Evolutionary conservation across 1,284 basidiomycete species (phyloP).

Genomic region (Omphalotus olearius): DNA sequence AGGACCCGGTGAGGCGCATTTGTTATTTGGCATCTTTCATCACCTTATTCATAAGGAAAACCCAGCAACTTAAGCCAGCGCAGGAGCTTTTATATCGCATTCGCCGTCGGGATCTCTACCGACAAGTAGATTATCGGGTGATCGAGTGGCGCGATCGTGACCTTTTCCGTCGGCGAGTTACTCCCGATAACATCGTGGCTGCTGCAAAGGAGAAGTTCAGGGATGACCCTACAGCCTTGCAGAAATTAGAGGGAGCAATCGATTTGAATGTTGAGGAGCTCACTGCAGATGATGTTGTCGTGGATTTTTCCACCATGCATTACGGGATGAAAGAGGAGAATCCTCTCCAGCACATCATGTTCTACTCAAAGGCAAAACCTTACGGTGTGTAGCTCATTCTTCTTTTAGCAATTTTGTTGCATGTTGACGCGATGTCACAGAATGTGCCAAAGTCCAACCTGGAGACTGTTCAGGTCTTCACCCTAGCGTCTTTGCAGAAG

Average conservation of each 20-base stretch:
- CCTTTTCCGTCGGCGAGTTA: slow-evolving; percentile 41
- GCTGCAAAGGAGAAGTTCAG: slow-evolving; percentile 32
- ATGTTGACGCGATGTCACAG: slow-evolving; percentile 26
- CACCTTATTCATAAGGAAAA: background rate
- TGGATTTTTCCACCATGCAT: slow-evolving; percentile 60
- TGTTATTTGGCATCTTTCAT: background rate
- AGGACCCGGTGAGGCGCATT: slow-evolving; percentile 35
- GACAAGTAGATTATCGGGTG: slow-evolving; percentile 62
- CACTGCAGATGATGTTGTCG: slow-evolving; percentile 50
- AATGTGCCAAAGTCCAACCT: slow-evolving; percentile 35
- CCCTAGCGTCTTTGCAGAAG: slow-evolving; percentile 60
- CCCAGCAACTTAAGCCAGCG: slow-evolving; percentile 54
- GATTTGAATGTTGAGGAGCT: slow-evolving; percentile 32
- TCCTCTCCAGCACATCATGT: slow-evolving; percentile 63
- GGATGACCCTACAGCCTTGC: slow-evolving; percentile 3
- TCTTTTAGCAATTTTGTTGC: background rate
- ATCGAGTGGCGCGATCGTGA: slow-evolving; percentile 45
- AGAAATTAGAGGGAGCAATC: slow-evolving; percentile 19
- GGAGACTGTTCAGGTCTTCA: slow-evolving; percentile 63
- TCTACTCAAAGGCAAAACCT: slow-evolving; percentile 67
- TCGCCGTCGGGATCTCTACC: slow-evolving; percentile 60
- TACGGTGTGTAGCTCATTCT: slow-evolving; percentile 36
- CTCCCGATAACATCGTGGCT: slow-evolving; percentile 50
- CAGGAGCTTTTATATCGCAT: slow-evolving; percentile 60
- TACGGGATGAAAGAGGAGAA: slow-evolving; percentile 71